These are phyloP conservation scores for Penicillium sp. DNA, from an alignment of 2,329 filamentous ascomycete species.

Conservation along the genomic window DNA sequence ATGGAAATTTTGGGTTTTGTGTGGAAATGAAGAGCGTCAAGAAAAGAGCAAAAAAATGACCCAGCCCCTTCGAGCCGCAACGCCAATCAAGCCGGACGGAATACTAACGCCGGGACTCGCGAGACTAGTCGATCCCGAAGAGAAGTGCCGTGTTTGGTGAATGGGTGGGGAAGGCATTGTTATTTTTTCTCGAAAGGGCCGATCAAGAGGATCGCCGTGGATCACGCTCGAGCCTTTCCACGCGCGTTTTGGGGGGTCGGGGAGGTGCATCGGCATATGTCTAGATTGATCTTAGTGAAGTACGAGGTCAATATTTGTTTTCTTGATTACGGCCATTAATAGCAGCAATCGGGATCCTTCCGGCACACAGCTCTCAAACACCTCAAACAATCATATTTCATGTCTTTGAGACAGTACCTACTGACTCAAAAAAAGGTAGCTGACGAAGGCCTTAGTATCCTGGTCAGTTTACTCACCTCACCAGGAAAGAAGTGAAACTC, in stretches of 20 bases:
- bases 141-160: constrained; percentile 11
- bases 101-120: constrained; percentile 10
- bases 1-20: not conserved
- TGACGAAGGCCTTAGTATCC: not conserved
- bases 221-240: constrained; percentile 13
- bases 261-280: not conserved
- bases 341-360: not conserved
- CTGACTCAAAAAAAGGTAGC: not conserved
- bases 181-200: constrained; percentile 3
- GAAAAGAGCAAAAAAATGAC: not conserved
- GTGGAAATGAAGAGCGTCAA: constrained; percentile 14
- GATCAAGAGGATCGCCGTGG: constrained; percentile 18
- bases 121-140: constrained; percentile 18
- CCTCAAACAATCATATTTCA: too few species aligned
- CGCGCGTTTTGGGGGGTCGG: not conserved
- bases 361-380: not conserved
- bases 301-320: not conserved
- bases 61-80: constrained; percentile 2
- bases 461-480: not conserved
- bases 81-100: constrained; percentile 12
- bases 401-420: too few species aligned
- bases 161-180: not conserved
- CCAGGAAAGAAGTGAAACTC: not conserved
- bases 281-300: not conserved
- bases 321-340: not conserved